These are phyloP conservation scores for Cerioporus squamosus DNA, from an alignment of 1,284 basidiomycete species.

Conservation along the genomic window DNA sequence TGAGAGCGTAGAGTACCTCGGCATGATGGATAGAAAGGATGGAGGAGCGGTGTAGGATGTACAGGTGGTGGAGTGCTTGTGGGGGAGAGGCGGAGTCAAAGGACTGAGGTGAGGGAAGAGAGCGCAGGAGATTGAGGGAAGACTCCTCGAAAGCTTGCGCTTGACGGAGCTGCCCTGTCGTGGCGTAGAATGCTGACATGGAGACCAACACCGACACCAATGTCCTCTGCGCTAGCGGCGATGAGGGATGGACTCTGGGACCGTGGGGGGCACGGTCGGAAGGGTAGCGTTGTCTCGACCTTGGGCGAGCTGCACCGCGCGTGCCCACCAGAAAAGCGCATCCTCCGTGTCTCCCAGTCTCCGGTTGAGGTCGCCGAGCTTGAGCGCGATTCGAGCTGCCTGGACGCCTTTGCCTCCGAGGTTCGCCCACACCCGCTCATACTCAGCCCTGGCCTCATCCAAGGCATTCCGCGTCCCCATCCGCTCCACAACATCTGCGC, in stretches of 20 bases:
- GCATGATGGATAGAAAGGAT: conserved; percentile 77
- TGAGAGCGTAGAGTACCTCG: conserved; percentile 70
- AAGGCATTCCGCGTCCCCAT: conserved; percentile 62
- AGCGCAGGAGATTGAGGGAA: conserved; percentile 70
- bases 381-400: conserved; percentile 62
- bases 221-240: conserved; percentile 72
- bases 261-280: conserved; percentile 24
- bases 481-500: conserved; percentile 70
- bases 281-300: conserved; percentile 23
- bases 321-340: conserved; percentile 70
- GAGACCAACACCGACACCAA: conserved; percentile 70
- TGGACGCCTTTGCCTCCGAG: conserved; percentile 45
- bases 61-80: conserved; percentile 67
- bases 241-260: conserved; percentile 53
- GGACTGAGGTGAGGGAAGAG: conserved; percentile 56
- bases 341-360: conserved; percentile 55
- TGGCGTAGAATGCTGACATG: conserved; percentile 73
- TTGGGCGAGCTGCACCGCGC: conserved; percentile 52
- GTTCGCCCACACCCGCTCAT: conserved; percentile 65
- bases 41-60: conserved; percentile 73
- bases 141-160: conserved; percentile 72
- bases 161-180: conserved; percentile 62
- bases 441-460: conserved; percentile 62
- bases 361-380: conserved; percentile 66
- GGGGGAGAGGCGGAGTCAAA: conserved; percentile 51